Conservation (phyloP, 257 asterid species). For the Coffea eugenioides region DNA sequence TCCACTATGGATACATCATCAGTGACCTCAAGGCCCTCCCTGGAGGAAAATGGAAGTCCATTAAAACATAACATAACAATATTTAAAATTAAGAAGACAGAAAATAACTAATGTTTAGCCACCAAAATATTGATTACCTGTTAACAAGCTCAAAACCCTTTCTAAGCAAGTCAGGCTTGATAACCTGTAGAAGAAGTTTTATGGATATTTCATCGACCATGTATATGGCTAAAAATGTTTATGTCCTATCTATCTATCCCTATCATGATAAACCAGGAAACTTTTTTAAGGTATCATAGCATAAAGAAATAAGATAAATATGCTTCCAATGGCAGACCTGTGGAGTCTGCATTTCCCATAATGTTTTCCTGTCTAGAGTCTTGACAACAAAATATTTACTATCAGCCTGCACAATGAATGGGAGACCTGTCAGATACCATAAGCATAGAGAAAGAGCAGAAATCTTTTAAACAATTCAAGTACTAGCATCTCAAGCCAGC, state of each 20-base stretch:
- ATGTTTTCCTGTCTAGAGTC: conserved; percentile 86
- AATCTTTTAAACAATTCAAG: too few species aligned
- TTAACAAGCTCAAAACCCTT: conserved; percentile 85
- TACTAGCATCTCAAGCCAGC: too few species aligned
- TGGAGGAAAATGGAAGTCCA: conserved; percentile 25
- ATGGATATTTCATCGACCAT: background rate
- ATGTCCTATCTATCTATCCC: background rate
- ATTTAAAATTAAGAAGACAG: background rate
- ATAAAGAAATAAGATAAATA: background rate
- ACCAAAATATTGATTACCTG: conserved; percentile 37
- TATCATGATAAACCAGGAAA: background rate
- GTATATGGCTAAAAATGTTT: background rate
- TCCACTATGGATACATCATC: conserved; percentile 98
- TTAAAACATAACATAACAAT: background rate
- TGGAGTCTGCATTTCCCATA: conserved; percentile 99
- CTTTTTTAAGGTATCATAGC: too few species aligned
- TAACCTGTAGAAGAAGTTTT: conserved; percentile 47
- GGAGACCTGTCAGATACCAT: too few species aligned
- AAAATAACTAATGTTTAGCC: background rate
- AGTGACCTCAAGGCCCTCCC: conserved; percentile 96
- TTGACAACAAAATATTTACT: conserved; percentile 72
- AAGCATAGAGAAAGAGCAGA: too few species aligned
- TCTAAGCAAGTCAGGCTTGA: conserved; percentile 86
- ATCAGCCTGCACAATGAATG: conserved; percentile 58
- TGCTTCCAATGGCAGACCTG: conserved; percentile 49